Evolutionary conservation across 495 filamentous ascomycete species (phyloP).

Genomic region (Choiromyces venosus): DNA sequence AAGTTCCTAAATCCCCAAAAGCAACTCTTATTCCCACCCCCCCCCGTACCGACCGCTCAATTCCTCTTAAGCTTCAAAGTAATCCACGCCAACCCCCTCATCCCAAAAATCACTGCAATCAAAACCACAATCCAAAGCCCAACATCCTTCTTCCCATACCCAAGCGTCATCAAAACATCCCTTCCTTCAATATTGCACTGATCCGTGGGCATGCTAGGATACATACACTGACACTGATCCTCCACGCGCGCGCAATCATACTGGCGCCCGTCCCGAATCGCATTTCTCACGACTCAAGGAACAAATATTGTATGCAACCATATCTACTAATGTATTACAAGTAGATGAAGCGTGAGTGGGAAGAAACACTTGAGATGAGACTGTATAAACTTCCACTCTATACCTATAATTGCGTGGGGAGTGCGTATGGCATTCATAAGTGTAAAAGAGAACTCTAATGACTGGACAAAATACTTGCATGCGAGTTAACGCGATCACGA

Average conservation of each 20-base stretch:
- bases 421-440: too few relatives aligned
- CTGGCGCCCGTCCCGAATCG: constrained; percentile 49
- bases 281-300: too few relatives aligned
- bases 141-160: constrained; percentile 57
- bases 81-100: constrained; percentile 56
- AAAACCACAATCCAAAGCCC: constrained; percentile 72
- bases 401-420: too few relatives aligned
- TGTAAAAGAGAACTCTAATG: too few relatives aligned
- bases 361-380: too few relatives aligned
- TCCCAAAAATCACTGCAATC: constrained; percentile 65
- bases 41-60: neutral
- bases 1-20: too few relatives aligned
- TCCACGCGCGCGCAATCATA: constrained; percentile 53
- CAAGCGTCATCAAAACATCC: constrained; percentile 62
- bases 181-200: constrained; percentile 64
- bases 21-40: neutral
- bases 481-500: too few relatives aligned
- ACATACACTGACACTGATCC: constrained; percentile 61
- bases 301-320: too few relatives aligned
- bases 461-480: too few relatives aligned
- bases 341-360: too few relatives aligned
- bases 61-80: constrained; percentile 31
- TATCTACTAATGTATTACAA: too few relatives aligned
- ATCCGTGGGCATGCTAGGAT: constrained; percentile 54
- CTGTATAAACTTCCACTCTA: too few relatives aligned